phyloP scores from a whole-genome alignment of 1,284 basidiomycete species.

The Fomes fomentarius region DNA sequence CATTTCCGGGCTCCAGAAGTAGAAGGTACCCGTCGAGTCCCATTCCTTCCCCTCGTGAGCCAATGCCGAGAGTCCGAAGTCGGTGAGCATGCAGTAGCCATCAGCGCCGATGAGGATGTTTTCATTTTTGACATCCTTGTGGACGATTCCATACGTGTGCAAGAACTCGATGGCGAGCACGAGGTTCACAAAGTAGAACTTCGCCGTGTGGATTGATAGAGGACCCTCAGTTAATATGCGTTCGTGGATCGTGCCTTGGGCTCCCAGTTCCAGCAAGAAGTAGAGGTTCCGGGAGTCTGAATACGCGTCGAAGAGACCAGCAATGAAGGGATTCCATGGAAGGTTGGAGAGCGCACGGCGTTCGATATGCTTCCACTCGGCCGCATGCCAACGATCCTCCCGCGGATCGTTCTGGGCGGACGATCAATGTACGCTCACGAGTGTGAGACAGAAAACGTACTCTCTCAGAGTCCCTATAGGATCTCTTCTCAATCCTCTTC shows the following conservation, averaged over 20 bases:
- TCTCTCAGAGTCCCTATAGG: constrained; percentile 32
- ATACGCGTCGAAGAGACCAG: constrained; percentile 46
- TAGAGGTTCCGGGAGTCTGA: constrained; percentile 51
- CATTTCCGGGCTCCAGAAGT: constrained; percentile 51
- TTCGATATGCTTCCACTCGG: constrained; percentile 41
- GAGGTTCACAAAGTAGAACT: constrained; percentile 63
- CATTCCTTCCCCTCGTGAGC: constrained; percentile 52
- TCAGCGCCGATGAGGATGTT: constrained; percentile 74
- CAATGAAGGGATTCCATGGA: constrained; percentile 56
- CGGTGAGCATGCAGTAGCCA: constrained; percentile 70
- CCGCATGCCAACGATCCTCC: constrained; percentile 2
- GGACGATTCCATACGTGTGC: constrained; percentile 73
- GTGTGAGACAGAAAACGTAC: constrained; percentile 25
- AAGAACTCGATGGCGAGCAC: constrained; percentile 75
- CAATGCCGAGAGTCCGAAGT: constrained; percentile 70
- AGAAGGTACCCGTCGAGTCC: constrained; percentile 59
- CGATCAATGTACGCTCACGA: neutral
- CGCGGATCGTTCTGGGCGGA: constrained; percentile 5
- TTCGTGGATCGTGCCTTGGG: constrained; percentile 43
- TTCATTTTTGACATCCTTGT: constrained; percentile 86
- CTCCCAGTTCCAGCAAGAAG: constrained; percentile 50
- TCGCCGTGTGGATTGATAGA: constrained; percentile 35
- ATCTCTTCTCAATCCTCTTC: constrained; percentile 43
- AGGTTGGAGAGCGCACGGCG: constrained; percentile 41
- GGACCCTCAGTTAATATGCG: constrained; percentile 38